Evolutionary conservation across 1,284 basidiomycete species (phyloP), one percentile per base, ranked within the genome.

Genomic region (Phlebopus sp.): DNA sequence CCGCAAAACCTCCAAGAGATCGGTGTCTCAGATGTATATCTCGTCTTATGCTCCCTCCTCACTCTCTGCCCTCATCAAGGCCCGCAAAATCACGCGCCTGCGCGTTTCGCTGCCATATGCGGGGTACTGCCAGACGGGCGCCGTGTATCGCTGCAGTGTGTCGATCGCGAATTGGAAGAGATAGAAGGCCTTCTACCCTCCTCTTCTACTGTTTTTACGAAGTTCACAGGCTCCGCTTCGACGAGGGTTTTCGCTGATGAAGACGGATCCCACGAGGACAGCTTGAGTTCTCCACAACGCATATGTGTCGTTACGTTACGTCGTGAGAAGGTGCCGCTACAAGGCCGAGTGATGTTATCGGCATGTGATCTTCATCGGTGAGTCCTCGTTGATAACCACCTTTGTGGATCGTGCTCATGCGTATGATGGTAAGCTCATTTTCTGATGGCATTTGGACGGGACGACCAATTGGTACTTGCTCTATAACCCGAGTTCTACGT

Each of bases 1-100:
- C 29, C 19, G 32, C 21, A 14, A 29, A n/a, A 19, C 23, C 2
- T 27, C 36, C 10, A 29, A 30, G 9, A 6, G 11, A 11, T 48
- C 49, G 15, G 51, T 69, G 15, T 54, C 51, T 0, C 56, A 64
- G 37, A n/a, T 56, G 3, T 65, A 55, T 34, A 44, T 68, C 6
- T 66, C 61, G 1, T 71, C 67, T 1, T 69, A 68, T 41, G 65
- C 59, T 0, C 61, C 62, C 13, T 63, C 60, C 8, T 62, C 60
- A 0, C 51, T 70, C 2, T 51, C 55, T 1, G 47, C 65, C 1
- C 52, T 69, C 10, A 56, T 61, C 19, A 47, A 46, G 25, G 46
- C 58, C 18, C 37, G 44, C 25, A 38, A 30, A 30, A 41, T 10
- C 3, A 21, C 9, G 15, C 9, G 3, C 14, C 34, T 11, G 19